These are phyloP conservation scores for Akebia trifoliata DNA, from an alignment of 164 flowering plant species.

Conservation along the genomic window DNA sequence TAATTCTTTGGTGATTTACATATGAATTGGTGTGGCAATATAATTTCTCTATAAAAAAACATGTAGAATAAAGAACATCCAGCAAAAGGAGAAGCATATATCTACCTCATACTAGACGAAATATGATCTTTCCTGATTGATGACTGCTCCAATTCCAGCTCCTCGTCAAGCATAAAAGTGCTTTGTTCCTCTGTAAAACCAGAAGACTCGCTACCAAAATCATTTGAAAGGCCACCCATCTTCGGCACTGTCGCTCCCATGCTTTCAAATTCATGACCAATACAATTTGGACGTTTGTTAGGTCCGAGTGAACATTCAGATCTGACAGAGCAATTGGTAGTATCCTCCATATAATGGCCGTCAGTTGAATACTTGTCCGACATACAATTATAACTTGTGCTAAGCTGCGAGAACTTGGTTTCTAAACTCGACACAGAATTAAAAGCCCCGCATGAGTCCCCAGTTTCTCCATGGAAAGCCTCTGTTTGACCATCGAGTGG, in stretches of 20 bases:
- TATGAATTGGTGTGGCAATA: not conserved
- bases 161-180: conserved; percentile 90
- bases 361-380: conserved; percentile 1
- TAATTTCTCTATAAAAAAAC: not conserved
- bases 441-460: conserved; percentile 1
- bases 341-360: conserved; percentile 11
- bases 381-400: not conserved
- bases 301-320: conserved; percentile 15
- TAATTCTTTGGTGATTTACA: too few relatives aligned
- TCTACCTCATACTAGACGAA: conserved; percentile 46
- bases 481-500: conserved; percentile 13
- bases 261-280: conserved; percentile 18
- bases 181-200: conserved; percentile 22
- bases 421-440: conserved; percentile 13
- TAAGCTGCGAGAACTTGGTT: conserved; percentile 7
- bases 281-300: conserved; percentile 10
- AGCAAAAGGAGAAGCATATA: not conserved
- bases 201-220: conserved; percentile 32
- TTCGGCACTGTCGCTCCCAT: conserved; percentile 15
- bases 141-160: conserved; percentile 68
- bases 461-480: conserved; percentile 12
- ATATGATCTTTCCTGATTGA: conserved; percentile 27
- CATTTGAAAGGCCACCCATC: conserved; percentile 35
- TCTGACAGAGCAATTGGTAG: not conserved
- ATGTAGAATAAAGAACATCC: not conserved